Conservation (phyloP, 495 filamentous ascomycete species). For the Xylaria intraflava region DNA sequence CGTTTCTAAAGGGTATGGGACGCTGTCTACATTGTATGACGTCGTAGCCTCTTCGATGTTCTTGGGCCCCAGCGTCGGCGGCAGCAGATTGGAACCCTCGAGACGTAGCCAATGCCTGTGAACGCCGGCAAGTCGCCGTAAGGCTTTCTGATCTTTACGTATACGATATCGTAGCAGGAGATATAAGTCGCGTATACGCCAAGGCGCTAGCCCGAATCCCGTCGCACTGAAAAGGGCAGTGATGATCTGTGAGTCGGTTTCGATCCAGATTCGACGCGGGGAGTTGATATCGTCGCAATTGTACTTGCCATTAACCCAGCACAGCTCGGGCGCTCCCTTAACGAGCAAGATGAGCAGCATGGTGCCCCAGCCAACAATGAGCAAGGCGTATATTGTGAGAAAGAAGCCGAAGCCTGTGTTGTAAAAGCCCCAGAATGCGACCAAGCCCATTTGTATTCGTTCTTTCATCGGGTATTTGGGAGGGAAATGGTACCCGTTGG, state of each 20-base stretch:
- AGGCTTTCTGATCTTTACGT: constrained; percentile 41
- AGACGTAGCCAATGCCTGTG: constrained; percentile 67
- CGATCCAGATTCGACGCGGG: constrained; percentile 71
- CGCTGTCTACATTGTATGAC: constrained; percentile 25
- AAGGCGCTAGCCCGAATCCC: constrained; percentile 76
- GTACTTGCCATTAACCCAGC: constrained; percentile 43
- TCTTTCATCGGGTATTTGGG: constrained; percentile 60
- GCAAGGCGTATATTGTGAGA: constrained; percentile 70
- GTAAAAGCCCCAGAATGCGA: constrained; percentile 49
- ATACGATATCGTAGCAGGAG: constrained; percentile 59
- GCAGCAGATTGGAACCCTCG: constrained; percentile 45
- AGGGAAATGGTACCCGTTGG: constrained; percentile 65
- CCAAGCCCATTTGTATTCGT: constrained; percentile 46
- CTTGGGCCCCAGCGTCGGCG: constrained; percentile 36
- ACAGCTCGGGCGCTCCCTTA: constrained; percentile 74
- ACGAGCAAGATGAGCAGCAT: constrained; percentile 82
- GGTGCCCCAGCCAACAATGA: constrained; percentile 79
- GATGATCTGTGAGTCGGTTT: constrained; percentile 77
- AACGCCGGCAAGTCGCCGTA: constrained; percentile 58
- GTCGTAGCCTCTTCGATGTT: constrained; percentile 35
- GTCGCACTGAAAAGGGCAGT: constrained; percentile 84
- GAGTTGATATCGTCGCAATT: constrained; percentile 68
- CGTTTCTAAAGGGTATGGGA: constrained; percentile 52
- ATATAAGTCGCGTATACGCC: constrained; percentile 76
- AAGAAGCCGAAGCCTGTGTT: constrained; percentile 65